Conservation (phyloP, 805 yeast species). For the Wickerhamiella vanderwaltii region DNA sequence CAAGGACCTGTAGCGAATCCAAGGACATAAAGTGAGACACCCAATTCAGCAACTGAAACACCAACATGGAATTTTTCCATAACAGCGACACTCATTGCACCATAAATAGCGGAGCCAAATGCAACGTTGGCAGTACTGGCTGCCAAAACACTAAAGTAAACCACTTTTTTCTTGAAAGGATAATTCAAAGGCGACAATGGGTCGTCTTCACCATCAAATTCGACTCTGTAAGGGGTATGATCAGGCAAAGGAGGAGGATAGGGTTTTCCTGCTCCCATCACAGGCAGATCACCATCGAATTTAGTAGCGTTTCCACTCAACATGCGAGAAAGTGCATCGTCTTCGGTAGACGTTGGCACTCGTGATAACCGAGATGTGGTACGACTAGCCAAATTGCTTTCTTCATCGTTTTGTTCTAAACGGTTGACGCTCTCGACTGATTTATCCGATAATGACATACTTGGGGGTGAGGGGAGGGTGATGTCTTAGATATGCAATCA, state of each 20-base stretch:
- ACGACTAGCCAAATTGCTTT: too few relatives aligned
- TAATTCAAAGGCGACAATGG: constrained; percentile 76
- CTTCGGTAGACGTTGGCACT: constrained; percentile 1
- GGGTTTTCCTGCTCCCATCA: constrained; percentile 11
- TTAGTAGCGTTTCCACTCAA: background rate
- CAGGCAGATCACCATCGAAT: background rate
- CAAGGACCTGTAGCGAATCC: constrained; percentile 93
- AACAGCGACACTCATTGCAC: constrained; percentile 29
- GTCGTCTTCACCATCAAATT: constrained; percentile 34
- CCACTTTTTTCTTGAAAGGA: constrained; percentile 37
- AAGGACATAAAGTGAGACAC: constrained; percentile 67
- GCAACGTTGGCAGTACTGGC: constrained; percentile 41
- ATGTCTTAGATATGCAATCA: too few relatives aligned
- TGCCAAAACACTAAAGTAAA: constrained; percentile 38
- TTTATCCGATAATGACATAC: too few relatives aligned
- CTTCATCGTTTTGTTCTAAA: too few relatives aligned
- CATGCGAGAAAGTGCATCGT: constrained; percentile 2
- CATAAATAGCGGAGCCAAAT: constrained; percentile 72
- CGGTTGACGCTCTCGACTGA: too few relatives aligned
- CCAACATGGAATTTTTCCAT: constrained; percentile 44
- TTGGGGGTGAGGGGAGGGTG: too few relatives aligned
- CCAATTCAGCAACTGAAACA: constrained; percentile 53
- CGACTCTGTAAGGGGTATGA: constrained; percentile 1
- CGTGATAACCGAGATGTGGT: too few relatives aligned
- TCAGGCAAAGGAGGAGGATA: constrained; percentile 11